Percentiles rank a stretch among this genome's conserved stretches.
Conservation (phyloP, 352 stramenopile genomes). For the Globisporangium solare region DNA sequence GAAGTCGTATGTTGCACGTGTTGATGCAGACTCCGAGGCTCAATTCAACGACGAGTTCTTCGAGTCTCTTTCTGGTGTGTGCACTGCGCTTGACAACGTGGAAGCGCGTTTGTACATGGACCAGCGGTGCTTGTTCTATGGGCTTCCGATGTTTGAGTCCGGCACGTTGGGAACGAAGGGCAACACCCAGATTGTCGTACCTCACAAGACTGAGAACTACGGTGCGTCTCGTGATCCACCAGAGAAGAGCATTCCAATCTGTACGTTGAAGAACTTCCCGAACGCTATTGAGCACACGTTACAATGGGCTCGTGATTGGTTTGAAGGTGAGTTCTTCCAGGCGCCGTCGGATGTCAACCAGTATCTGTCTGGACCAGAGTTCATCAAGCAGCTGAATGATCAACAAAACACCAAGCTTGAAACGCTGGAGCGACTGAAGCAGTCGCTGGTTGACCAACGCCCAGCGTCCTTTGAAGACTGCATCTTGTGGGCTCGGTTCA, state of each 20-base stretch:
- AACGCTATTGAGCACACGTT: conserved; percentile 99
- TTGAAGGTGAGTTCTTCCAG: conserved; percentile 99
- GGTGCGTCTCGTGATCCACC: conserved; percentile 96
- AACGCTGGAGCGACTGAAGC: conserved; percentile 90
- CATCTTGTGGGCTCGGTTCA: conserved; percentile 95
- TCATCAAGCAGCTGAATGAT: conserved; percentile 91
- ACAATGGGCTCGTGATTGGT: conserved; percentile 98
- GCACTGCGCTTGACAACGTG: conserved; percentile 98
- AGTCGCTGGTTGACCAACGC: conserved; percentile 90
- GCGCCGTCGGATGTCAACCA: conserved; percentile 94
- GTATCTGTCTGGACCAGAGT: conserved; percentile 83
- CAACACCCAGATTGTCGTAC: conserved; percentile 93
- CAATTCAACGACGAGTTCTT: conserved; percentile 99
- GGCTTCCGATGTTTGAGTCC: conserved; percentile 97
- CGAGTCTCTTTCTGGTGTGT: conserved; percentile 92
- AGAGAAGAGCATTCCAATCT: conserved; percentile 99
- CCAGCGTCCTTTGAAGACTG: conserved; percentile 96
- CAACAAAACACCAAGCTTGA: conserved; percentile 97
- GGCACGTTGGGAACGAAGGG: conserved; percentile 99
- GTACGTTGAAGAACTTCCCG: conserved; percentile 99
- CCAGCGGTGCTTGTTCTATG: conserved; percentile 95
- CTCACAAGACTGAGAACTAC: conserved; percentile 95
- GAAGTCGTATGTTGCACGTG: conserved; percentile 74
- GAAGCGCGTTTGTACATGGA: conserved; percentile 98
- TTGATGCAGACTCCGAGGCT: conserved; percentile 93